A percentile compares a stretch with the other conserved stretches of the same genome.
Evolutionary conservation across 179 eudicot genomes (phyloP).

Genomic region (Vitellaria paradoxa): DNA sequence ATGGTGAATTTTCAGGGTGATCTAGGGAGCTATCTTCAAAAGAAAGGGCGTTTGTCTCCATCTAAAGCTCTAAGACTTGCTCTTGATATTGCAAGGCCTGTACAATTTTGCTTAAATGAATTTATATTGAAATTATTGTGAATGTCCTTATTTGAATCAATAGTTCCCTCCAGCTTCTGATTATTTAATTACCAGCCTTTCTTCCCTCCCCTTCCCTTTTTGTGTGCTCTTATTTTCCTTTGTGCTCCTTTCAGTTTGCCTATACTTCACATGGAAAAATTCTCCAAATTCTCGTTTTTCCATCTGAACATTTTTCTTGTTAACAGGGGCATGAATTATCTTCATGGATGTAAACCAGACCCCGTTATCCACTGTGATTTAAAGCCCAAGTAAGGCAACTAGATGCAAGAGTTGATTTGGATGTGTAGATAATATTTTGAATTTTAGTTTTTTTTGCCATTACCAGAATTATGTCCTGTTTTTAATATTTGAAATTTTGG

Average conservation of each 20-base stretch:
- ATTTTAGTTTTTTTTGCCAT: neutral
- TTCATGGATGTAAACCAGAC: constrained; percentile 96
- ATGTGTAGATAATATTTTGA: constrained; percentile 8
- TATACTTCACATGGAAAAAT: neutral
- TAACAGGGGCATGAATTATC: constrained; percentile 91
- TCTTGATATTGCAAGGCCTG: constrained; percentile 94
- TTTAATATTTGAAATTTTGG: constrained; percentile 73
- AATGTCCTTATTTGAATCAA: neutral
- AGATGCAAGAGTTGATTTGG: constrained; percentile 38
- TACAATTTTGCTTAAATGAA: neutral
- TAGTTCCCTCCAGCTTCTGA: neutral
- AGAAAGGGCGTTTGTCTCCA: constrained; percentile 82
- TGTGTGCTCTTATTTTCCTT: neutral
- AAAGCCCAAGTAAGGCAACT: constrained; percentile 94
- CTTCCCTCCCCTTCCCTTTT: neutral
- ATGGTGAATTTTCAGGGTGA: constrained; percentile 67
- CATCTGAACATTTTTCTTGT: constrained; percentile 4
- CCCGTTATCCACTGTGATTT: constrained; percentile 82
- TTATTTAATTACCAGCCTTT: neutral
- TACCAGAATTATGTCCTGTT: constrained; percentile 14
- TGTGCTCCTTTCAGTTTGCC: constrained; percentile 3
- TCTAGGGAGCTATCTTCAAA: constrained; percentile 76
- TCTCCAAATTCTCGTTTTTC: neutral
- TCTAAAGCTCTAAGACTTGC: constrained; percentile 84
- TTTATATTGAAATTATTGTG: neutral